Percentiles rank a stretch among this genome's conserved stretches.
Conservation (phyloP, 2,329 filamentous ascomycete species). For the Aphanocladium album region DNA sequence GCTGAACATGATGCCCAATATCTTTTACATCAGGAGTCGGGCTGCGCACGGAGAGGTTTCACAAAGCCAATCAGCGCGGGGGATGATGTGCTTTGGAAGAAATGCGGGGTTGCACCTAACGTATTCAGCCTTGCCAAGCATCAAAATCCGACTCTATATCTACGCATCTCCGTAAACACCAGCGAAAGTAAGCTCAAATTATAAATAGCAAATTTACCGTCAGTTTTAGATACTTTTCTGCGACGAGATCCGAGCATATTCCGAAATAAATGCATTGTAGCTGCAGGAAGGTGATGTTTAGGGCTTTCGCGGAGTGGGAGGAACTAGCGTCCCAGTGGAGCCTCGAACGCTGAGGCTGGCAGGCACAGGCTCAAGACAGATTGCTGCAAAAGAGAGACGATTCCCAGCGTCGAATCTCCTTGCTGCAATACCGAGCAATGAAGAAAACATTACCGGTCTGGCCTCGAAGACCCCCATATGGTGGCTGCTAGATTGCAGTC, state of each 20-base stretch:
- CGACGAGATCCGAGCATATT: too few relatives aligned
- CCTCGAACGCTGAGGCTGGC: too few relatives aligned
- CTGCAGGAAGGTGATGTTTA: too few relatives aligned
- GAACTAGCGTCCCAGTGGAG: too few relatives aligned
- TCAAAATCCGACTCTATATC: too few relatives aligned
- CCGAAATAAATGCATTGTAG: too few relatives aligned
- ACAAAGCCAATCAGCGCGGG: not conserved
- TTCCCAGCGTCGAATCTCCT: not conserved
- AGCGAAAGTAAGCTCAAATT: too few relatives aligned
- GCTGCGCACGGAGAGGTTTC: not conserved
- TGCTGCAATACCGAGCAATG: not conserved
- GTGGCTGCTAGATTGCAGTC: not conserved
- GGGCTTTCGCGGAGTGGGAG: too few relatives aligned
- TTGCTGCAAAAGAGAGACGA: not conserved
- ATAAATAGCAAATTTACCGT: too few relatives aligned
- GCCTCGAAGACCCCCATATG: not conserved
- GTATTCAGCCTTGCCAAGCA: not conserved
- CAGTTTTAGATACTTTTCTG: too few relatives aligned
- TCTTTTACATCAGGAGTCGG: not conserved
- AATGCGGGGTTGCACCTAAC: not conserved
- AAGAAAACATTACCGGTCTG: not conserved
- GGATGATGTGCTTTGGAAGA: not conserved
- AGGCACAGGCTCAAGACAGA: not conserved
- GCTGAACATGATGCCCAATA: not conserved
- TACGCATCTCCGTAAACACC: too few relatives aligned